These are phyloP conservation scores for Juglanconis sp. DNA, from an alignment of 2,329 filamentous ascomycete genomes.

Conservation along the genomic window DNA sequence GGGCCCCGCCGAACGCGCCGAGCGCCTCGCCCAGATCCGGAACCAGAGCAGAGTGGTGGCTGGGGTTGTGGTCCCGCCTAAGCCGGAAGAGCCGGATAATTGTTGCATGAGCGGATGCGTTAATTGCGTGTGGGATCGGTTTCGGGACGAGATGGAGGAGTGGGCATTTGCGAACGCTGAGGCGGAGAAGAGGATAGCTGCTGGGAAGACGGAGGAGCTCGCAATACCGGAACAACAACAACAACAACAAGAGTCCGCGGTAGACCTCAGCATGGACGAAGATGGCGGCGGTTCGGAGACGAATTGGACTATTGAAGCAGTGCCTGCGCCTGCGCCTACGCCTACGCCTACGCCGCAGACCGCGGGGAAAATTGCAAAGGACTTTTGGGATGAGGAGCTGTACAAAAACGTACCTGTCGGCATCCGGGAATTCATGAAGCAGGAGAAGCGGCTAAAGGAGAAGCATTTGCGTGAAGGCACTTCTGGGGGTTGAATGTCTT, in stretches of 20 bases:
- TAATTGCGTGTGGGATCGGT: slow-evolving; percentile 94
- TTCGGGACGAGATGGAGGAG: slow-evolving; percentile 86
- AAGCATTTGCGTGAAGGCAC: slow-evolving; percentile 62
- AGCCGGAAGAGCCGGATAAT: slow-evolving; percentile 88
- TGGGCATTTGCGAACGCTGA: slow-evolving; percentile 68
- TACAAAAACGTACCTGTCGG: slow-evolving; percentile 84
- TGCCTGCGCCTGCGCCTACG: slow-evolving; percentile 15
- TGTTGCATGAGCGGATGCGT: slow-evolving; percentile 99
- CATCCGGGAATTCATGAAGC: slow-evolving; percentile 95
- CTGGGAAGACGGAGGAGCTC: slow-evolving; percentile 26
- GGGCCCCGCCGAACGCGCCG: slow-evolving; percentile 67
- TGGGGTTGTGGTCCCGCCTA: slow-evolving; percentile 78
- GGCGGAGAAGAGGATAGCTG: slow-evolving; percentile 54
- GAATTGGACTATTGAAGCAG: slow-evolving; percentile 54
- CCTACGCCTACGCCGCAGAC: slow-evolving; percentile 13
- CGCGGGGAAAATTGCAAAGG: slow-evolving; percentile 41
- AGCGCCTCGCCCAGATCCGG: slow-evolving; percentile 55
- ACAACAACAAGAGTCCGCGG: slow-evolving; percentile 20
- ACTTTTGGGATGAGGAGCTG: slow-evolving; percentile 62
- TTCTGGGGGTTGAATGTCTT: slow-evolving; percentile 34
- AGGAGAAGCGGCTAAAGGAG: slow-evolving; percentile 84
- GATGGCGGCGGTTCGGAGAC: slow-evolving; percentile 73
- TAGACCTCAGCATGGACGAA: slow-evolving; percentile 65
- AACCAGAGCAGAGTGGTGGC: slow-evolving; percentile 64
- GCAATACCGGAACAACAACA: background rate